phyloP scores from a whole-genome alignment of 108 stramenopile genomes.

The Fragilaria crotonensis region DNA sequence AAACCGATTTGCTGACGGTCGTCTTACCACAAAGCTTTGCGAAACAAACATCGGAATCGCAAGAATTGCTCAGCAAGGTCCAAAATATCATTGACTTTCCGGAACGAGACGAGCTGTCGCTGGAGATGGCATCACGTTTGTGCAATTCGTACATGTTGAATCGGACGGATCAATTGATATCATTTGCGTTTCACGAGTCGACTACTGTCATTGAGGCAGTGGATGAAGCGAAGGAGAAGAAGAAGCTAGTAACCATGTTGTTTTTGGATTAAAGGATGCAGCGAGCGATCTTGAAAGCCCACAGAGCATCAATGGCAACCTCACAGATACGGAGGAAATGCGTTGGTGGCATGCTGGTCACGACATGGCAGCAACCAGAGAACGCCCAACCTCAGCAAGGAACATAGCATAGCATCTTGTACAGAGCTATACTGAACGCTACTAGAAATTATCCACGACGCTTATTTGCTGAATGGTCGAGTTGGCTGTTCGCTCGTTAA shows the following conservation, averaged over 20 bases:
- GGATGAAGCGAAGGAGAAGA: slow-evolving; percentile 79
- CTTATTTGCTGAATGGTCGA: too few relatives aligned
- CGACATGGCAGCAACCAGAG: too few relatives aligned
- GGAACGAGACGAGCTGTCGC: slow-evolving; percentile 71
- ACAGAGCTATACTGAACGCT: too few relatives aligned
- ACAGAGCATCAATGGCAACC: too few relatives aligned
- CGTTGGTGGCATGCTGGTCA: too few relatives aligned
- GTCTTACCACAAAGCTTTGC: slow-evolving; percentile 82
- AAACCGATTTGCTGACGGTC: slow-evolving; percentile 82
- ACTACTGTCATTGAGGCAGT: slow-evolving; percentile 85
- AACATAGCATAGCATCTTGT: too few relatives aligned
- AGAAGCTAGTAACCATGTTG: slow-evolving; percentile 85
- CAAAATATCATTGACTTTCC: slow-evolving; percentile 78
- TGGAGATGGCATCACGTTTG: slow-evolving; percentile 82
- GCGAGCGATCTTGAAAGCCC: too few relatives aligned
- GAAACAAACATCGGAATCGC: slow-evolving; percentile 81
- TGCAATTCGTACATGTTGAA: slow-evolving; percentile 88
- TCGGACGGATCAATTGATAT: slow-evolving; percentile 86
- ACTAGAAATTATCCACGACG: too few relatives aligned
- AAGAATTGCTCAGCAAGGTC: slow-evolving; percentile 74
- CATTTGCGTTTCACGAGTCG: slow-evolving; percentile 91
- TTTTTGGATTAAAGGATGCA: slow-evolving; percentile 87
- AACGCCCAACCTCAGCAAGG: too few relatives aligned
- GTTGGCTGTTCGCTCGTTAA: too few relatives aligned
- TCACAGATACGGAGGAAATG: too few relatives aligned